Evolutionary conservation across 192 early-diverging fungal genomes (phyloP).

Genomic region (Chytriomyces confervae): DNA sequence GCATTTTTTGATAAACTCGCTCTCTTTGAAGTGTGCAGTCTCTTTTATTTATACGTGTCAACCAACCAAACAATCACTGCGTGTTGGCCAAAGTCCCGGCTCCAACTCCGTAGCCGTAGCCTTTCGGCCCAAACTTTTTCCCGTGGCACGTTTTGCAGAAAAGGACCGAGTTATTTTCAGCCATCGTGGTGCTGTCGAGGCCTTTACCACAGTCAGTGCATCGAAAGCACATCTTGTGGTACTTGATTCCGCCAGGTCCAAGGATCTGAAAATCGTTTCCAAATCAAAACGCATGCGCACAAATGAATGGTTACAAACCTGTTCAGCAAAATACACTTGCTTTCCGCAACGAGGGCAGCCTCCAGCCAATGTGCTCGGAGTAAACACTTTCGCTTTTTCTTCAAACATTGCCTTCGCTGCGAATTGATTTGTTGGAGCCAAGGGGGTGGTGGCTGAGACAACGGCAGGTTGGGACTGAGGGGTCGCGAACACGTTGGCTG

Average conservation of each 20-base stretch:
- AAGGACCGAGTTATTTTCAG: constrained; percentile 47
- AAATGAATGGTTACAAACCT: not conserved
- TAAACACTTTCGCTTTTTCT: constrained; percentile 18
- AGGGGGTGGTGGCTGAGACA: not conserved
- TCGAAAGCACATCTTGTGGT: constrained; percentile 57
- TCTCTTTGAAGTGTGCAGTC: no score
- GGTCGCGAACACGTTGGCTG: not conserved
- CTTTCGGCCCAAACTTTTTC: constrained; percentile 58
- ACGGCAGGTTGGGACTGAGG: not conserved
- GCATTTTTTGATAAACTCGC: no score
- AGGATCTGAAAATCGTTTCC: constrained; percentile 34
- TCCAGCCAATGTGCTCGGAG: constrained; percentile 16
- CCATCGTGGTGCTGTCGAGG: constrained; percentile 49
- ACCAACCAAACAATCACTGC: not conserved
- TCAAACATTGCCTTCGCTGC: constrained; percentile 10
- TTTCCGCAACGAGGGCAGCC: constrained; percentile 52
- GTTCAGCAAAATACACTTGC: constrained; percentile 53
- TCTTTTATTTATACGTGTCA: no score
- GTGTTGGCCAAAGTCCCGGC: constrained; percentile 30
- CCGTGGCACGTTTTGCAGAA: constrained; percentile 53
- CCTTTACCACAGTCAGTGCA: constrained; percentile 46
- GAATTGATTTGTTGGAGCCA: not conserved
- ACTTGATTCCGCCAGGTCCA: constrained; percentile 53
- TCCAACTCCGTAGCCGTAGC: constrained; percentile 39
- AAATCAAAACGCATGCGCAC: no score